Base-by-base conservation (phyloP, 768 basidiomycete genomes). In the Imleria badia region DNA sequence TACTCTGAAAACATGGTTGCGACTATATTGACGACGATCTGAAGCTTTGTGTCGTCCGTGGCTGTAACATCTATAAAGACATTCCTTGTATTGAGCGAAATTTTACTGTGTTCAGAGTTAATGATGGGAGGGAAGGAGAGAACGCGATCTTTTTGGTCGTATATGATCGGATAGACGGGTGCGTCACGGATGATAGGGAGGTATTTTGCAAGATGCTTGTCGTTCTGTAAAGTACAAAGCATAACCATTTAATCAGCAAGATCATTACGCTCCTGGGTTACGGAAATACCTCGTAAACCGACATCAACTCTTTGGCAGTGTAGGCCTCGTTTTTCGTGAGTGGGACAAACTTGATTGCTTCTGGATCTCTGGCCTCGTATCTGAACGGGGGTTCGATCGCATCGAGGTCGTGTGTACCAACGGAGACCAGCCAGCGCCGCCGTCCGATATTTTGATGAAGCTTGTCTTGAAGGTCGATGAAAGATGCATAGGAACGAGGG, bases 401-500 rank as follows among this genome's bases (percentile, higher is more conserved):
- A 71, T 98, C 94, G 45, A 99, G 73, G 74, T 99, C 97, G 62
- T 99, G 97, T 2, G 97, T 99, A 52, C 97, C 97, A 60, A 99
- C 97, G 19, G 97, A 84, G 44, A 96, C 97, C 41, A 99, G 82
- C 66, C 89, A 91, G 53, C 97, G 79, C 60, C 89, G 79, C 53
- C 97, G 80, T 66, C 92, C 94, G 33, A 99, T 82, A 72, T 99
- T 99, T 66, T 95, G 90, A 69, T 99, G 97, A 46, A 99, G 79
- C 73, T 98, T 99, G 69, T 99, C 97, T 75, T 99, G 97, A n/a
- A 99, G 76, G 68, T 98, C 97, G 63, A 99, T 96, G 82, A 99
- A 98, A 58, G 92, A 94, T 23, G 89, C 90, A 68, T 98, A 98
- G 36, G 91, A 94, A 48, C 81, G 79, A 40, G 84, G 84, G 29